Percentiles rank a stretch among this genome's conserved stretches.
Conservation (phyloP, 1,139 yeast genomes). For the Candida buenavistaensis region DNA sequence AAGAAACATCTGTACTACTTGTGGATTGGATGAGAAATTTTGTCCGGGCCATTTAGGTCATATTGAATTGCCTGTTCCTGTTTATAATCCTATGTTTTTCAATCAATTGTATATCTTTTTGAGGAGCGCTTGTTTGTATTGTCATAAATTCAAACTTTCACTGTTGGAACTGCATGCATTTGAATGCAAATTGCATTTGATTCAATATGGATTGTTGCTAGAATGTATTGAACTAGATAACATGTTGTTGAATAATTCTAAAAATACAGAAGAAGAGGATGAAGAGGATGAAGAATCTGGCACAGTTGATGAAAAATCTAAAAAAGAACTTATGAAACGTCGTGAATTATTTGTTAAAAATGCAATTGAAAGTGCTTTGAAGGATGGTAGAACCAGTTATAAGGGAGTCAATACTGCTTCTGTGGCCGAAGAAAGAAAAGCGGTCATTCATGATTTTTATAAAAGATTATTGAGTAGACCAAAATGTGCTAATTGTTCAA, state of each 20-base stretch:
- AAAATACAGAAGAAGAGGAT: constrained; percentile 32
- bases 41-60: constrained; percentile 99
- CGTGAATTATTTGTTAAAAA: constrained; percentile 72
- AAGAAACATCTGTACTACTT: constrained; percentile 86
- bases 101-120: constrained; percentile 82
- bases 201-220: constrained; percentile 85
- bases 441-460: constrained; percentile 72
- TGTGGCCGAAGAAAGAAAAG: constrained; percentile 84
- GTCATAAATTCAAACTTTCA: constrained; percentile 79
- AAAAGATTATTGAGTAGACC: constrained; percentile 70
- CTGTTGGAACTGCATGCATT: constrained; percentile 69
- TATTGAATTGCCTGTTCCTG: constrained; percentile 93
- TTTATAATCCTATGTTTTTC: constrained; percentile 92
- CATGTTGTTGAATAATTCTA: constrained; percentile 42
- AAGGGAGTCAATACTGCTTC: constrained; percentile 79
- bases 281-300: constrained; percentile 30
- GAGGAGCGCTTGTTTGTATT: constrained; percentile 84
- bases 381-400: constrained; percentile 69
- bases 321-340: constrained; percentile 50
- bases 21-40: constrained; percentile 91
- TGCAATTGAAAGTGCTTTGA: constrained; percentile 71
- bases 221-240: constrained; percentile 76
- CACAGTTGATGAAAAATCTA: constrained; percentile 36
- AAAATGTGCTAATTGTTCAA: constrained; percentile 93
- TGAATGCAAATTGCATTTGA: constrained; percentile 73